Evolutionary conservation across 139 green algal genomes (phyloP).

Genomic region (Desmodesmus armatus): DNA sequence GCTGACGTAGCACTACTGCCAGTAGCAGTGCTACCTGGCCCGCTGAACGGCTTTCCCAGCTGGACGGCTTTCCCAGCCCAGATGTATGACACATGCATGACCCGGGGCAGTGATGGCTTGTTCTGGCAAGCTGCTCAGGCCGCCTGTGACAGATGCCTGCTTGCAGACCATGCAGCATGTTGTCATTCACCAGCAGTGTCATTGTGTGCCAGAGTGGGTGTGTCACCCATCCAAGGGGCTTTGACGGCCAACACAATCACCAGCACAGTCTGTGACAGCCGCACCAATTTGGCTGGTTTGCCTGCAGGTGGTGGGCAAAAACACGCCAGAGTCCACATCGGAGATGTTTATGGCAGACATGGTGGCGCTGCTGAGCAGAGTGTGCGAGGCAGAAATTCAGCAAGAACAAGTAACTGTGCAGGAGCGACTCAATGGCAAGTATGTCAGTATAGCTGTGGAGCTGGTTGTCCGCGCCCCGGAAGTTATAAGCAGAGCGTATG

Average conservation of each 20-base stretch:
- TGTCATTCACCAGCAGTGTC: too few species aligned
- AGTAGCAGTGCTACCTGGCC: neutral
- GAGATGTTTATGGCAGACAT: slow-evolving; percentile 39
- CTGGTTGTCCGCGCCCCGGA: slow-evolving; percentile 6
- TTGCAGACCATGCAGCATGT: too few species aligned
- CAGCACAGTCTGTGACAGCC: too few species aligned
- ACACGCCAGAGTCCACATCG: neutral
- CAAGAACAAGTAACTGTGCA: slow-evolving; percentile 34
- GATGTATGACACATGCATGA: too few species aligned
- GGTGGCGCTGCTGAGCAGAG: slow-evolving; percentile 16
- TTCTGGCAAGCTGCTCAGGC: too few species aligned
- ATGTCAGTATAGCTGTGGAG: slow-evolving; percentile 57
- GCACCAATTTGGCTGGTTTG: too few species aligned
- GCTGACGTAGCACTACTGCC: neutral
- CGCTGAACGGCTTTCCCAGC: neutral
- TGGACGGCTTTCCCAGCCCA: too few species aligned
- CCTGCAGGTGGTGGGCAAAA: slow-evolving; percentile 6
- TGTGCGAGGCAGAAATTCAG: slow-evolving; percentile 45
- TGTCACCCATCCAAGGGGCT: too few species aligned
- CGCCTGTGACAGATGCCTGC: too few species aligned
- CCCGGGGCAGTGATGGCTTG: too few species aligned
- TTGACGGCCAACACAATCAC: too few species aligned
- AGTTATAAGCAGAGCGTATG: slow-evolving; percentile 5
- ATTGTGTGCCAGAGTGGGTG: too few species aligned
- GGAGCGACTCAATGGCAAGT: slow-evolving; percentile 66